These are phyloP conservation scores for Kazachstania taianensis DNA, from an alignment of 805 yeast genomes.

Conservation along the genomic window DNA sequence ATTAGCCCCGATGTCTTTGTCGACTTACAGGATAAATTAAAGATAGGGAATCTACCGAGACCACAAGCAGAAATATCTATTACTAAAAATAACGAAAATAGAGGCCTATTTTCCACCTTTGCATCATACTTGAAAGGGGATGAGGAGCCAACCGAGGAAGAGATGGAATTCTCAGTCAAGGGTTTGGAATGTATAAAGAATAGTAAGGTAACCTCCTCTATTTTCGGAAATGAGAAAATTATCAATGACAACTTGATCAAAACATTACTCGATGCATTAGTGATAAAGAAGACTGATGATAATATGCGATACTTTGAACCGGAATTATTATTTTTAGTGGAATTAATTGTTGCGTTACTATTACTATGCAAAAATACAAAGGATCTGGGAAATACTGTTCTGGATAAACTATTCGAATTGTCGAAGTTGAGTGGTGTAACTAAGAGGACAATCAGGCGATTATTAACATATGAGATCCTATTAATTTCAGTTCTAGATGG, in stretches of 20 bases:
- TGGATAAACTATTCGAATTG: conserved; percentile 12
- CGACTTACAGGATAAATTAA: conserved; percentile 50
- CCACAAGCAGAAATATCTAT: conserved; percentile 61
- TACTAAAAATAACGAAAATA: conserved; percentile 51
- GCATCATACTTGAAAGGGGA: conserved; percentile 91
- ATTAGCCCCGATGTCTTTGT: conserved; percentile 55
- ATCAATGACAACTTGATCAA: conserved; percentile 25
- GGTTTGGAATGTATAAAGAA: conserved; percentile 76
- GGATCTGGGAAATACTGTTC: conserved; percentile 15
- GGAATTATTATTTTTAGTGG: conserved; percentile 40
- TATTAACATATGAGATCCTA: conserved; percentile 32
- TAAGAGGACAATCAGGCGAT: conserved; percentile 24
- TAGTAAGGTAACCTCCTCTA: conserved; percentile 47
- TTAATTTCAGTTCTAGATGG: conserved; percentile 21
- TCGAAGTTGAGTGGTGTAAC: conserved; percentile 13
- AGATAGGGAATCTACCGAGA: conserved; percentile 44
- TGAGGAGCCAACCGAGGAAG: conserved; percentile 91
- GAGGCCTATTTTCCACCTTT: conserved; percentile 81
- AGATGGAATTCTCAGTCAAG: conserved; percentile 73
- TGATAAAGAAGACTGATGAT: conserved; percentile 24
- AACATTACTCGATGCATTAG: conserved; percentile 29
- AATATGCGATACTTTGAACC: conserved; percentile 35
- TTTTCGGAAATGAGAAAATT: conserved; percentile 38
- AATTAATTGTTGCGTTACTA: conserved; percentile 28
- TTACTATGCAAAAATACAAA: conserved; percentile 27